Evolutionary conservation across 306 rosid species (phyloP), one percentile per base, ranked within the genome.

Genomic region (Citrullus colocynthis): DNA sequence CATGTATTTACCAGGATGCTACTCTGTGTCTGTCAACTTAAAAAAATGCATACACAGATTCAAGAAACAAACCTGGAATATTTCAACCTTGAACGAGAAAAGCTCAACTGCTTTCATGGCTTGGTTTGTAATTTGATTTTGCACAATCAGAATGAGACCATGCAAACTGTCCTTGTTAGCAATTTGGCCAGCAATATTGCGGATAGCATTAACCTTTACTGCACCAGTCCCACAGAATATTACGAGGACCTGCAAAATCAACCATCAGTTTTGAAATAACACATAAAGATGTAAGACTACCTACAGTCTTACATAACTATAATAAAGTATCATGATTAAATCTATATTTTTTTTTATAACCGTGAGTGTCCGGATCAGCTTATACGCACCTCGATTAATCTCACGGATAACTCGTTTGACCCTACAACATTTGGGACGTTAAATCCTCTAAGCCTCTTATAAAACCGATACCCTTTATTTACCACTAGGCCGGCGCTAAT

Each of bases 11-110:
- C 20, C 57, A 44, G 44, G 56, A 69, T 21, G 75, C 32, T 20
- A 21, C 24, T 48, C 54, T 45, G 15, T 11, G 6, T 45, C 15
- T 18, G n/a, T 69, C 56, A 69, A 24, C 56, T 44, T 44, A 69
- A 70, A 17, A 45, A 45, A 70, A 11, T 20, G 36, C 44, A 21
- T 72, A 45, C 32, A 28, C 44, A 59, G 21, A 1, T n/a, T 8
- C n/a, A 9, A 20, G 78, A 84, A 78, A 85, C 87, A 74, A 82
- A 95, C 99, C 97, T 92, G 97, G 66, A 95, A 95, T 42, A 90
- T 85, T 81, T 95, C 99, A 73, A 89, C 97, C 81, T 92, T 92
- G 78, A 90, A 88, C 3, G 85, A 51, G 44, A 88, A 82, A 52
- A 77, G 56, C 21, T 85, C 83, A 16, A 95, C 78, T 4, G 89